Evolutionary conservation across 306 rosid species (phyloP), one percentile per base, ranked within the genome.

Genomic region (Aeschynomene evenia): DNA sequence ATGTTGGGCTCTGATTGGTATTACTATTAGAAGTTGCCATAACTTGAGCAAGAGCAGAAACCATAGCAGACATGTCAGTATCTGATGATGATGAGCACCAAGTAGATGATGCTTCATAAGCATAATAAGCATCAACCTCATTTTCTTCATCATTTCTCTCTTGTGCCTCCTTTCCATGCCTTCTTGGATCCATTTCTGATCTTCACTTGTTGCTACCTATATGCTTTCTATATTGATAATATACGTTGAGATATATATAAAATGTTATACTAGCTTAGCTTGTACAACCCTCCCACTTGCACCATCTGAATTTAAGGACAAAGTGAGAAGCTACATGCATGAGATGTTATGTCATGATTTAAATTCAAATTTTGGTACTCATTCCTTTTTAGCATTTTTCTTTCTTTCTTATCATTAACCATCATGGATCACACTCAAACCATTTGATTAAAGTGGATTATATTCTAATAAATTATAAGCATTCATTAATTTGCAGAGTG

Each of bases 101-200:
- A n/a, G 73, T 73, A 42, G 88, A 60, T 26, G 78, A 71, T n/a
- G n/a, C n/a, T n/a, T n/a, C n/a, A n/a, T n/a, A n/a, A n/a, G n/a
- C n/a, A n/a, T n/a, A n/a, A 72, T 67, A 73, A 45, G 73, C 39
- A 62, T 79, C 56, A 50, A 46, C 37, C 3, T 73, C 76, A 40
- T 56, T 3, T 4, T 7, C 40, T 14, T 7, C 45, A 0, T 68
- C 56, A 0, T 70, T 74, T 19, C 33, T 65, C 81, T 85, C 91
- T 90, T 87, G 74, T 76, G 77, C 91, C 85, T 81, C 82, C 82
- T 88, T 90, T 29, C 96, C 96, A 88, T 90, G 85, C 75, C 85
- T 83, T 56, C 92, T 79, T 16, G 75, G 95, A 88, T 90, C 95
- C 96, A 90, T 94, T 67, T n/a, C n/a, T n/a, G n/a, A n/a, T n/a